A percentile compares a stretch with the other conserved stretches of the same genome.
phyloP scores from a whole-genome alignment of 257 asterid genomes.

The Solanum clarkiae region DNA sequence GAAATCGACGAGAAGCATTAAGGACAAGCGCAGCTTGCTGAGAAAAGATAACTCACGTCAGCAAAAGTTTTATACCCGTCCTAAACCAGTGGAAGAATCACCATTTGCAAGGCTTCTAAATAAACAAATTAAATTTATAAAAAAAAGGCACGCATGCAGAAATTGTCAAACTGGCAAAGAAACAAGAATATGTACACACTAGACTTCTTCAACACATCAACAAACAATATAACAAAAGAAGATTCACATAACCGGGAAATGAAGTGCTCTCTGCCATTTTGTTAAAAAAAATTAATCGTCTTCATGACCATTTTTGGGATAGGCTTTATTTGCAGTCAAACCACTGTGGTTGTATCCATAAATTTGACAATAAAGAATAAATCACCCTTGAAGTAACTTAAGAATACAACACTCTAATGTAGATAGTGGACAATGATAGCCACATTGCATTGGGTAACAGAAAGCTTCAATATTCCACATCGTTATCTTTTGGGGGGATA shows the following conservation, averaged over 20 bases:
- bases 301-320: neutral
- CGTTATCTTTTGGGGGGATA: neutral
- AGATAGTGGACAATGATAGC: neutral
- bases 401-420: neutral
- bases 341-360: neutral
- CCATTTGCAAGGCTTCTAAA: neutral
- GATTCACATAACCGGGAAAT: neutral
- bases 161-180: neutral
- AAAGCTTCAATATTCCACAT: neutral
- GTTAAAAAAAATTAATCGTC: neutral
- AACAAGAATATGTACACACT: neutral
- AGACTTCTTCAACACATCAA: neutral
- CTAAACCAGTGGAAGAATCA: neutral
- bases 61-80: neutral
- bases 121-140: neutral
- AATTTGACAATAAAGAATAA: neutral
- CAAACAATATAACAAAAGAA: neutral
- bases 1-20: slow-evolving; percentile 92
- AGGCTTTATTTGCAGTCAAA: neutral
- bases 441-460: neutral
- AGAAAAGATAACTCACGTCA: slow-evolving; percentile 6
- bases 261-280: neutral
- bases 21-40: slow-evolving; percentile 97
- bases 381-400: neutral
- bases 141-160: neutral